Conservation (phyloP, 169 alveolate genomes). For the Plasmodium yoelii region DNA sequence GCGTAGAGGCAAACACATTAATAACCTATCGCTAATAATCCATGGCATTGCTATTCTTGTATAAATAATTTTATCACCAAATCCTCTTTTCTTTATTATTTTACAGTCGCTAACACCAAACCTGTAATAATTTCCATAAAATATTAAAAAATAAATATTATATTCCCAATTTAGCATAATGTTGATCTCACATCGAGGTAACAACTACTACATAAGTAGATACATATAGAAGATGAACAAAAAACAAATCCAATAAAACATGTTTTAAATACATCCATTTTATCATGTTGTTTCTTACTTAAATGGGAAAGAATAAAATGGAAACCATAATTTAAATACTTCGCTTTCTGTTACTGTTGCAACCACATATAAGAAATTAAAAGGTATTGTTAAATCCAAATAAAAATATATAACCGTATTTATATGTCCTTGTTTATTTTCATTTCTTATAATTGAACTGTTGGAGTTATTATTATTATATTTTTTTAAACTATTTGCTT, state of each 20-base stretch:
- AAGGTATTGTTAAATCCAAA: conserved; percentile 39
- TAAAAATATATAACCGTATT: conserved; percentile 59
- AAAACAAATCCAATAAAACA: no score
- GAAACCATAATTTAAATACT: conserved; percentile 46
- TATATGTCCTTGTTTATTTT: conserved; percentile 38
- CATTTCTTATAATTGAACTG: background rate
- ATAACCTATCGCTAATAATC: conserved; percentile 53
- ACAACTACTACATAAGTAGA: background rate
- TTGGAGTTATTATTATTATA: background rate
- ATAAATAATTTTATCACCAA: conserved; percentile 41
- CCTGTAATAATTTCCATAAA: background rate
- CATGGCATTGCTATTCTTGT: conserved; percentile 73
- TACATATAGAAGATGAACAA: background rate
- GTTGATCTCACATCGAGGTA: no score
- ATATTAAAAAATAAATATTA: no score
- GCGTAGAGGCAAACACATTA: background rate
- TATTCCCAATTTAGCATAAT: no score
- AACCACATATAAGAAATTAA: conserved; percentile 42
- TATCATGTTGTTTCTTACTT: conserved; percentile 4
- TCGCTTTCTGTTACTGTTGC: conserved; percentile 40
- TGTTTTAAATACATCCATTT: no score
- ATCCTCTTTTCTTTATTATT: conserved; percentile 36
- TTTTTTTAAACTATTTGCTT: background rate
- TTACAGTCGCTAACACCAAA: conserved; percentile 56
- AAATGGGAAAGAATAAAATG: conserved; percentile 53